Evolutionary conservation across 352 stramenopile species (phyloP), one percentile per base, ranked within the genome.

Genomic region (Phytopythium oedochilum): DNA sequence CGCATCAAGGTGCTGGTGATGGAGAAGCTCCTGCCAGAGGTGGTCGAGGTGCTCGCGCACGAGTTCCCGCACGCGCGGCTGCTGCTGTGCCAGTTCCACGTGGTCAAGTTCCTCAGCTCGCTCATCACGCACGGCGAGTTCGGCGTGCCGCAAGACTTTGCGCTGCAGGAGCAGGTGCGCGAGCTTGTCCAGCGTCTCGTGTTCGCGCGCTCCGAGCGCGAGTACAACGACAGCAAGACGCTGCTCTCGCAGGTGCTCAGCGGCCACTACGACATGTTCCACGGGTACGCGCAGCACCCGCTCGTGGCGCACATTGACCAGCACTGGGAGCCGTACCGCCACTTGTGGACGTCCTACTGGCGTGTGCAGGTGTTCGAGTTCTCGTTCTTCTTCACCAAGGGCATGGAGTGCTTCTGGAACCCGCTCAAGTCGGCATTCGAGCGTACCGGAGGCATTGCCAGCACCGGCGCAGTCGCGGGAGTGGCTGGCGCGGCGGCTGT

Each of bases 21-120:
- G 73, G 75, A 75, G 51, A 79, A 73, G 36, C 56, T 86, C 25
- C 50, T 84, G 18, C 76, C 76, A 0, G 73, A 79, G 38, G 64
- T 81, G 10, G 68, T 88, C 14, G 64, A 83, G 46, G 74, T 88
- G 22, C 53, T 88, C 22, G 50, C 66, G 26, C 63, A 72, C 52
- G 76, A 89, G 39, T 89, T 89, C 53, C 75, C 77, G 48, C 63
- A 73, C 17, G 67, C 78, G 45, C 73, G 68, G 28, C 40, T 86
- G 46, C 59, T 89, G 48, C 39, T 89, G 36, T 87, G 76, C 44
- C 79, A 89, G 58, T 84, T 87, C 43, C 77, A 89, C 32, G 75
- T 85, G 40, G 78, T 89, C 67, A 82, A 86, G 60, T 76, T 76
- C 36, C 70, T 89, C 46, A 73, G 68, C 25, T 70, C 61, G 9